phyloP scores from a whole-genome alignment of 2,329 filamentous ascomycete genomes.

The Botrytis sinoallii region DNA sequence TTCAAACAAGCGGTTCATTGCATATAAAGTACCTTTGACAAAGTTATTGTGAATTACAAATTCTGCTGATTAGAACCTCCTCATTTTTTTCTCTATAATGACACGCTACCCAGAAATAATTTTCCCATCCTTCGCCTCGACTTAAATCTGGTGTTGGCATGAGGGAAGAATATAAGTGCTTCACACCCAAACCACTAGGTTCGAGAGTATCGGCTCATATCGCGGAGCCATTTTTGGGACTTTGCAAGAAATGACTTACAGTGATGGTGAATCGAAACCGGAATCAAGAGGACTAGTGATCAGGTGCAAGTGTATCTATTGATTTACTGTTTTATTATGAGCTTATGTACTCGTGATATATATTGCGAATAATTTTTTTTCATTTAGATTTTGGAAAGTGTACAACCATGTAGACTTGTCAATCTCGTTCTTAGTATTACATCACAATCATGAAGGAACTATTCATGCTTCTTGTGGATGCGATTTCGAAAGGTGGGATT shows the following conservation, averaged over 20 bases:
- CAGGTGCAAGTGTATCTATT: no score
- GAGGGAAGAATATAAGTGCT: no score
- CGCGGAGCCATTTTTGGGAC: no score
- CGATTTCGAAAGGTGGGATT: background rate
- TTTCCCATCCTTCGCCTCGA: no score
- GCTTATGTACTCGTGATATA: background rate
- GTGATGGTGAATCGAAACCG: no score
- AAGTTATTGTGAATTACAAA: background rate
- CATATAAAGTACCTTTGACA: accelerated
- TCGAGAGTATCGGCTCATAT: no score
- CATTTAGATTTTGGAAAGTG: background rate
- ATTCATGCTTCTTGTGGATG: background rate
- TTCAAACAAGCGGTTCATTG: background rate
- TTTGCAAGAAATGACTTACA: no score
- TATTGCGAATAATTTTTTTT: no score
- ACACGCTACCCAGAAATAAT: no score
- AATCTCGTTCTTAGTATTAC: background rate
- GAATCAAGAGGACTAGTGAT: no score
- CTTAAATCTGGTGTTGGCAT: no score
- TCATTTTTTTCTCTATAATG: background rate
- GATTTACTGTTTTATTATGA: background rate
- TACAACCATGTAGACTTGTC: background rate
- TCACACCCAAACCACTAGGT: no score
- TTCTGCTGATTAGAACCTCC: background rate
- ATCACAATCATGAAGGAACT: background rate